Base-by-base conservation (phyloP, 2,329 filamentous ascomycete genomes). In the Claviceps arundinis region DNA sequence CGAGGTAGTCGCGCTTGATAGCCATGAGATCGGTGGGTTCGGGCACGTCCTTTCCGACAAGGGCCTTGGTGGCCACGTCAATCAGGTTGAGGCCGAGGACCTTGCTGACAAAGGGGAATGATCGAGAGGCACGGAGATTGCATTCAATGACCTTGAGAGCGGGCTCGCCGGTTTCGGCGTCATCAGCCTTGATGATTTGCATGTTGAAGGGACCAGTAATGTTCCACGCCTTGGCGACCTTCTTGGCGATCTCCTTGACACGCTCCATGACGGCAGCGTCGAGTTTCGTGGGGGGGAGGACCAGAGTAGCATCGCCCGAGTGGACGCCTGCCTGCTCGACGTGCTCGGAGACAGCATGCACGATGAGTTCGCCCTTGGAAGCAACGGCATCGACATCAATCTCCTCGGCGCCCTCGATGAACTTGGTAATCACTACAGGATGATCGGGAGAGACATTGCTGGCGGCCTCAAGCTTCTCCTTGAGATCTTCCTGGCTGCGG, bases 151-250 rank as follows among this genome's bases (percentile, higher is more conserved):
- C 91, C 77, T 96, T 96, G 58, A 97, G 80, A 30, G 80, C 76
- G 37, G 87, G 81, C 64, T 85, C 79, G 52, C 84, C 84, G 53
- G 86, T 86, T 54, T 87, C 82, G 37, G 85, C 81, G 62, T 85
- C 75, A 13, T 87, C 77, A 38, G 87, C 89, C 75, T 95, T 95
- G 79, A 98, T 97, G 71, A 98, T 95, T 68, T 98, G 93, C 91
- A 98, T 97, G 79, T 98, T 98, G 82, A 97, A 98, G 54, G 93
- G 93, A 52, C 93, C 93, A 19, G 89, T 97, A 68, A 97, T 97
- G 64, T 80, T 89, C 89, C 91, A 96, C 47, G 93, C 93, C 72
- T 93, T 87, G 59, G 93, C 93, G 50, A 98, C 90, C 80, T 95
- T 97, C 70, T 90, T 72, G 16, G 93, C 91, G 61, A 98, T 97